A percentile compares a stretch with the other conserved stretches of the same genome.
phyloP scores from a whole-genome alignment of 192 early-diverging fungal species.

The Entrophospora sp. region DNA sequence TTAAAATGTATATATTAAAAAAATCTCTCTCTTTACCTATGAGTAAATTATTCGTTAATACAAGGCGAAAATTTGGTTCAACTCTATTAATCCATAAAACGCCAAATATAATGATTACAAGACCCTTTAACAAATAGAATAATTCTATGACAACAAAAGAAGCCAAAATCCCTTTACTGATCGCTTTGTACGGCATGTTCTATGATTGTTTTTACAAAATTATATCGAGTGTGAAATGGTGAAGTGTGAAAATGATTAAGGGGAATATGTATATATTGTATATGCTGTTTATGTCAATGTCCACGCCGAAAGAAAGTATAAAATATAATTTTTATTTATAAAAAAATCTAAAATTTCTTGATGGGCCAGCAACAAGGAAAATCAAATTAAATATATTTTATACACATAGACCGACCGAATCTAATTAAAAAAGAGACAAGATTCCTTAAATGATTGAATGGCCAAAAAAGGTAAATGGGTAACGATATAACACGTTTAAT shows the following conservation, averaged over 20 bases:
- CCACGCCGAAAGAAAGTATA: background rate
- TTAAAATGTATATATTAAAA: background rate
- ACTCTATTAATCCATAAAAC: background rate
- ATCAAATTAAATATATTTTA: no score
- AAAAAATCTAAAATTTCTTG: background rate
- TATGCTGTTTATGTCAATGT: no score
- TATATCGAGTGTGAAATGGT: background rate
- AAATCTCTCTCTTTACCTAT: background rate
- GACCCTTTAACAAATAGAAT: background rate
- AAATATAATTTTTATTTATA: background rate
- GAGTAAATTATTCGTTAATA: background rate
- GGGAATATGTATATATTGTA: background rate
- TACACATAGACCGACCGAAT: no score
- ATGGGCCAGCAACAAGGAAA: background rate
- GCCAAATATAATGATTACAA: background rate
- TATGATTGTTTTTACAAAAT: background rate
- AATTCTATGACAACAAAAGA: conserved; percentile 6
- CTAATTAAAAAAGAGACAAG: no score
- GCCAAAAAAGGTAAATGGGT: no score
- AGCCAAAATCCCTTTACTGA: background rate
- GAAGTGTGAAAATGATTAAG: background rate
- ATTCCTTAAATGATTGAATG: no score
- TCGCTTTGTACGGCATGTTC: conserved; percentile 3
- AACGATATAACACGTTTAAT: no score
- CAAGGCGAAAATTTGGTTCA: background rate